Evolutionary conservation across 768 basidiomycete species (phyloP).

Genomic region (Lactifluus subvellereus): DNA sequence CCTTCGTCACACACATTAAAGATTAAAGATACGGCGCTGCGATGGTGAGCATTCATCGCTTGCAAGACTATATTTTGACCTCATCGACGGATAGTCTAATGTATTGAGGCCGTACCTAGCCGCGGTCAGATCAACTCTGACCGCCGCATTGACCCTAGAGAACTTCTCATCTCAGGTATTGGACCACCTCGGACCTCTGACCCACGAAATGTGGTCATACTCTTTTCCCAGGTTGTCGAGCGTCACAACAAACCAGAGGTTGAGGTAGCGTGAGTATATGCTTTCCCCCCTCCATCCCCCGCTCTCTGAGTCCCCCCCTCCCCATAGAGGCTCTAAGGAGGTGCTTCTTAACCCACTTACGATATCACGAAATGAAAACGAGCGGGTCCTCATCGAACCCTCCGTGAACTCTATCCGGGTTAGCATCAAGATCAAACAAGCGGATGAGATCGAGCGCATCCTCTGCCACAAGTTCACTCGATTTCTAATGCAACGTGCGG

Average conservation of each 20-base stretch:
- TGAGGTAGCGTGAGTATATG: constrained; percentile 59
- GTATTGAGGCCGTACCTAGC: constrained; percentile 92
- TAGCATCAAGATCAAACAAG: constrained; percentile 98
- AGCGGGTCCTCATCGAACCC: constrained; percentile 94
- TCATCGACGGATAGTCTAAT: constrained; percentile 64
- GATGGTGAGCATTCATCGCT: constrained; percentile 17
- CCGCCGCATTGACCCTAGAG: constrained; percentile 95
- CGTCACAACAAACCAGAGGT: constrained; percentile 97
- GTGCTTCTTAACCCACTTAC: constrained; percentile 89
- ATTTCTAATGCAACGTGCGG: constrained; percentile 98
- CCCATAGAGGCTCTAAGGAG: constrained; percentile 77
- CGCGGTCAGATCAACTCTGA: constrained; percentile 91
- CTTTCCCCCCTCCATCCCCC: not conserved
- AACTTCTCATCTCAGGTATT: constrained; percentile 94
- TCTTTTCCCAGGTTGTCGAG: constrained; percentile 71
- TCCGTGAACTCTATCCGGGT: constrained; percentile 96
- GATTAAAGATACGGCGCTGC: constrained; percentile 5
- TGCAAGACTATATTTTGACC: not conserved
- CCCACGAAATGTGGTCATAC: constrained; percentile 23
- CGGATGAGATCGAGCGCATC: constrained; percentile 97
- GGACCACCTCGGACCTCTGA: constrained; percentile 8
- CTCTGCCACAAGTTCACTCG: constrained; percentile 97
- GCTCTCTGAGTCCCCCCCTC: not conserved
- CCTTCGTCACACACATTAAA: constrained; percentile 10
- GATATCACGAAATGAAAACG: constrained; percentile 96